A percentile compares a stretch with the other conserved stretches of the same genome.
phyloP scores from a whole-genome alignment of 495 filamentous ascomycete genomes.

The Penicillium egyptiacum region DNA sequence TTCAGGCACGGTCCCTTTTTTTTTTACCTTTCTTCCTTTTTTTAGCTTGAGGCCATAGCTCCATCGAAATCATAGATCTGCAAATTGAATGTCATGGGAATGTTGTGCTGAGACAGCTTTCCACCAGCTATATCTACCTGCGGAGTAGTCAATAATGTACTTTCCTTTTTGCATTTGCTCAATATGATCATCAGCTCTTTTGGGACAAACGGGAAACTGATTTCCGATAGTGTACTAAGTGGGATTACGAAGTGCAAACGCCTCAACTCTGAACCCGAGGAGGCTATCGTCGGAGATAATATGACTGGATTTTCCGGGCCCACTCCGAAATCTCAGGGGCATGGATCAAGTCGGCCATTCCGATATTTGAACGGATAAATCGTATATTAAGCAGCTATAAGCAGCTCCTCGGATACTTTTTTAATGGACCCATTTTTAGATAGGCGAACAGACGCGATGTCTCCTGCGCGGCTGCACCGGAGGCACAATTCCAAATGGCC shows the following conservation, averaged over 20 bases:
- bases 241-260: too few species aligned
- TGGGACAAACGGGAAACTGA: not conserved
- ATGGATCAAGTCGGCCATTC: not conserved
- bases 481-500: constrained; percentile 8
- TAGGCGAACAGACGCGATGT: constrained; percentile 14
- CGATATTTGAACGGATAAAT: not conserved
- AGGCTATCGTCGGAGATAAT: not conserved
- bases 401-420: not conserved
- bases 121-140: too few species aligned
- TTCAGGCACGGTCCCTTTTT: not conserved
- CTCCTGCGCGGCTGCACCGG: constrained; percentile 7
- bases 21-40: not conserved
- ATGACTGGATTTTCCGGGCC: not conserved
- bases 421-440: not conserved
- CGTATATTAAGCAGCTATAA: not conserved
- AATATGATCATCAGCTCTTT: not conserved
- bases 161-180: not conserved
- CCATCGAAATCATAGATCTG: constrained; percentile 2
- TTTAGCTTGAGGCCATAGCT: not conserved
- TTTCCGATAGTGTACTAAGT: constrained; percentile 1
- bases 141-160: not conserved
- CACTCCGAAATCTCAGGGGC: constrained; percentile 2
- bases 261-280: not conserved
- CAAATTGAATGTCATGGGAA: not conserved
- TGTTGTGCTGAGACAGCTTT: not conserved